Percentiles rank a stretch among this genome's conserved stretches.
phyloP scores from a whole-genome alignment of 441 rosid species.

The Gossypium schwendimanii region DNA sequence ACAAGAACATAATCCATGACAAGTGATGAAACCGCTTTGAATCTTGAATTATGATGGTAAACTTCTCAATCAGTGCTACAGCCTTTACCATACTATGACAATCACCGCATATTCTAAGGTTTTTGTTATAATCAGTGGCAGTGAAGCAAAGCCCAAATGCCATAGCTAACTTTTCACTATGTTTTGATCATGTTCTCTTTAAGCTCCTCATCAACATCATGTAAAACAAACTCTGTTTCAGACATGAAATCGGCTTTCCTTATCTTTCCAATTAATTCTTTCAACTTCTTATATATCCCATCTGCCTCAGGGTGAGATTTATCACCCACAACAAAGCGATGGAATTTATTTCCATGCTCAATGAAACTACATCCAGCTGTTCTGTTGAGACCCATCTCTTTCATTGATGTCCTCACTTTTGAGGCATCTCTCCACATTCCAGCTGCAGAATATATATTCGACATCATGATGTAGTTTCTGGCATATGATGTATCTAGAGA shows the following conservation, averaged over 20 bases:
- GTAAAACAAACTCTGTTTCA: slow-evolving; percentile 41
- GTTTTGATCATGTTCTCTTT: slow-evolving; percentile 44
- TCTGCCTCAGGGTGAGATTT: slow-evolving; percentile 37
- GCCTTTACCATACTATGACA: slow-evolving; percentile 38
- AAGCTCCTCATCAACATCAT: slow-evolving; percentile 46
- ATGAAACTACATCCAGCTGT: slow-evolving; percentile 41
- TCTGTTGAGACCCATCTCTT: slow-evolving; percentile 33
- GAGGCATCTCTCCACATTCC: slow-evolving; percentile 43
- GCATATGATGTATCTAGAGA: slow-evolving; percentile 32
- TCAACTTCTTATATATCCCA: slow-evolving; percentile 31
- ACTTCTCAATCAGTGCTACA: slow-evolving; percentile 32
- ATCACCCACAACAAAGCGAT: slow-evolving; percentile 41
- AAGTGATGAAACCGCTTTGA: slow-evolving; percentile 49
- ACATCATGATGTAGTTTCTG: slow-evolving; percentile 45
- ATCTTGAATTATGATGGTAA: slow-evolving; percentile 39
- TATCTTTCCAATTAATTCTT: slow-evolving; percentile 32
- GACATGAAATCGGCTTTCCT: slow-evolving; percentile 25
- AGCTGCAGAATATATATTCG: slow-evolving; percentile 45
- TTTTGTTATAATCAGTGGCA: slow-evolving; percentile 33
- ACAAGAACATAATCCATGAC: slow-evolving; percentile 39
- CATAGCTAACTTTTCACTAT: slow-evolving; percentile 45
- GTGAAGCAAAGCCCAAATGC: slow-evolving; percentile 33
- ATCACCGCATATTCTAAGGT: slow-evolving; percentile 45
- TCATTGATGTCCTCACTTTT: slow-evolving; percentile 31
- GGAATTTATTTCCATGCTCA: slow-evolving; percentile 31